Percentiles rank a stretch among this genome's conserved stretches.
These are phyloP conservation scores for Candida endomychidarum DNA, from an alignment of 805 yeast species.

Conservation along the genomic window DNA sequence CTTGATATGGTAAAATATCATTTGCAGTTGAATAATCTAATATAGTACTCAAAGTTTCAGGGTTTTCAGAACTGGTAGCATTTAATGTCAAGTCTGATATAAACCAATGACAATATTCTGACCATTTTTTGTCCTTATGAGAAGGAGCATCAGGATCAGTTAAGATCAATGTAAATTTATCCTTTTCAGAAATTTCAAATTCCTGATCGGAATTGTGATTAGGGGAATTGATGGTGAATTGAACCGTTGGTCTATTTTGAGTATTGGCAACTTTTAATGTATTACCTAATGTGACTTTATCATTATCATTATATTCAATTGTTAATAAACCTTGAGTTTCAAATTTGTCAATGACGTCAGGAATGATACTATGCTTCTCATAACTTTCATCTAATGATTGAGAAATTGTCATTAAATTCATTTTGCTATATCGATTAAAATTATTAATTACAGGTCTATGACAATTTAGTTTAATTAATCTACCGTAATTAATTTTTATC, in stretches of 20 bases:
- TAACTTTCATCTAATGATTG: constrained; percentile 54
- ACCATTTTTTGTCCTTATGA: constrained; percentile 78
- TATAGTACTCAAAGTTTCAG: constrained; percentile 27
- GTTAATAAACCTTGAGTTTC: constrained; percentile 57
- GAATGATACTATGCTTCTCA: constrained; percentile 48
- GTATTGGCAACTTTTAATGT: constrained; percentile 63
- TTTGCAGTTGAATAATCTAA: constrained; percentile 38
- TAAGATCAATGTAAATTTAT: constrained; percentile 68
- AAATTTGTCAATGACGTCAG: constrained; percentile 52
- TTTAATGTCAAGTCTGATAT: constrained; percentile 50
- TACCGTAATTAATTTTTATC: constrained; percentile 1
- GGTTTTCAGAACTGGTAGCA: constrained; percentile 18
- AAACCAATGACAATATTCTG: constrained; percentile 81
- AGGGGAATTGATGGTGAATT: constrained; percentile 58
- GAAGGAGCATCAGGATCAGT: constrained; percentile 97
- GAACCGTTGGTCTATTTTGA: constrained; percentile 64
- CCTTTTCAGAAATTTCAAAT: constrained; percentile 42
- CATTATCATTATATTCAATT: constrained; percentile 54
- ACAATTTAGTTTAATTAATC: constrained; percentile 4
- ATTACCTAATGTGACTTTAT: constrained; percentile 79
- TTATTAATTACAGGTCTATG: background rate
- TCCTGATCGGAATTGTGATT: constrained; percentile 36
- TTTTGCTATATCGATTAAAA: constrained; percentile 18
- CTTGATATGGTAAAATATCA: constrained; percentile 57
- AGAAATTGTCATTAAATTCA: constrained; percentile 52